These are phyloP conservation scores for Cryphonectria radicalis DNA, from an alignment of 2,329 filamentous ascomycete species.

Conservation along the genomic window DNA sequence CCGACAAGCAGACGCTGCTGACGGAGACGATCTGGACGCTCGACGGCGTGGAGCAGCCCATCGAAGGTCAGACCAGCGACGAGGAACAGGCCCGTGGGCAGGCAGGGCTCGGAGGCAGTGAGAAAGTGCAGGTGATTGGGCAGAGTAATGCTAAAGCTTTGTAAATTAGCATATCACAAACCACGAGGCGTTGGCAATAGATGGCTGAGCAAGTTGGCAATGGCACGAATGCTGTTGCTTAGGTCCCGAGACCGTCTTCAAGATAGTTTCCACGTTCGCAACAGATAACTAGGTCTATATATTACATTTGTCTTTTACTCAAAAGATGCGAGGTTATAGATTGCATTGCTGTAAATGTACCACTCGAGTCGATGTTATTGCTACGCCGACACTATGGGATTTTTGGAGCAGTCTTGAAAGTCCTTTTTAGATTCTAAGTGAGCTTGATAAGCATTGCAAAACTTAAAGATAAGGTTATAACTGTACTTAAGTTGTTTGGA, in stretches of 20 bases:
- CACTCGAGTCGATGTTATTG: no score
- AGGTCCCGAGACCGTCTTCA: background rate
- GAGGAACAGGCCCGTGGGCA: constrained; percentile 26
- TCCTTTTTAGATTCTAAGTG: no score
- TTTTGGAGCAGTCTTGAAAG: no score
- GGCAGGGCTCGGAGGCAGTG: background rate
- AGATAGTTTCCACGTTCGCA: background rate
- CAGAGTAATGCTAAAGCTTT: constrained; percentile 16
- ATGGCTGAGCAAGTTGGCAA: background rate
- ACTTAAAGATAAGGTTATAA: no score
- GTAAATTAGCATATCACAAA: background rate
- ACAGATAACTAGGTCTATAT: background rate
- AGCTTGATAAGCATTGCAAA: no score
- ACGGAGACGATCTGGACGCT: constrained; percentile 44
- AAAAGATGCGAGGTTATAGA: no score
- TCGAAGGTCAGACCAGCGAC: constrained; percentile 32
- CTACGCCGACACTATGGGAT: no score
- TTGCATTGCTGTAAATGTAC: no score
- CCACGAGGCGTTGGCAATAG: background rate
- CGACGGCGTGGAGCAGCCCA: constrained; percentile 32
- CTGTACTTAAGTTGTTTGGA: no score
- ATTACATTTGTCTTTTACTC: background rate
- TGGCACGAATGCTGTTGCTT: no score
- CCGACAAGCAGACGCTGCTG: constrained; percentile 55
- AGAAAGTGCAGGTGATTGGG: background rate